Percentiles rank a stretch among this genome's conserved stretches.
phyloP scores from a whole-genome alignment of 345 rosid genomes.

The Mallotus nudiflorus region DNA sequence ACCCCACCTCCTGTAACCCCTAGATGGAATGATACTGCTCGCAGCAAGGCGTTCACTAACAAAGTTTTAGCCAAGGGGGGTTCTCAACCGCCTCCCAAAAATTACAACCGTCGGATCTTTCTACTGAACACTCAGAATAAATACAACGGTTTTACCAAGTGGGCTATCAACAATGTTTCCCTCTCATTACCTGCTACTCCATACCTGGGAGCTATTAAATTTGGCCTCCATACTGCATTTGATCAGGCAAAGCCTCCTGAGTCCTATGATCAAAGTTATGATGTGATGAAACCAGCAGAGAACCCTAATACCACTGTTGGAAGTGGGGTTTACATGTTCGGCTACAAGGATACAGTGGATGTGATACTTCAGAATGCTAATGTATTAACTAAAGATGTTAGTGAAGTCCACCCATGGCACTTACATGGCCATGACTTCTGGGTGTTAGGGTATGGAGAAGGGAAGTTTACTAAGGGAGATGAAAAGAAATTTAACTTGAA shows the following conservation, averaged over 20 bases:
- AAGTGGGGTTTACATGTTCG: slow-evolving; percentile 51
- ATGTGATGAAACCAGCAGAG: slow-evolving; percentile 48
- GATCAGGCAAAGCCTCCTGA: slow-evolving; percentile 49
- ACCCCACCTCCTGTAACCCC: slow-evolving; percentile 63
- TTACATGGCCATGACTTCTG: slow-evolving; percentile 88
- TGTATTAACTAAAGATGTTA: slow-evolving; percentile 30
- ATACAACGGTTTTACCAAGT: slow-evolving; percentile 49
- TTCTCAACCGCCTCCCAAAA: slow-evolving; percentile 47
- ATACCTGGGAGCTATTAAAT: slow-evolving; percentile 67
- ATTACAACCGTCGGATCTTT: slow-evolving; percentile 33
- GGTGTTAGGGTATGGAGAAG: slow-evolving; percentile 84
- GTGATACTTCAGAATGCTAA: slow-evolving; percentile 78
- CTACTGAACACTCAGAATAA: slow-evolving; percentile 78
- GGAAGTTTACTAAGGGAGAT: slow-evolving; percentile 41
- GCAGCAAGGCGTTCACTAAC: slow-evolving; percentile 48
- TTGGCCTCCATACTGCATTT: slow-evolving; percentile 41
- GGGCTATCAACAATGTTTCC: slow-evolving; percentile 82
- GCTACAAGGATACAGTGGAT: slow-evolving; percentile 54
- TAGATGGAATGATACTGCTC: slow-evolving; percentile 55
- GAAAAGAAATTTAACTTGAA: slow-evolving; percentile 49
- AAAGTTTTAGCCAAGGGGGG: slow-evolving; percentile 43
- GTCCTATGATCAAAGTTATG: slow-evolving; percentile 37
- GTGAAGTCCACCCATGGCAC: slow-evolving; percentile 91
- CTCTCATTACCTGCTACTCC: slow-evolving; percentile 63
- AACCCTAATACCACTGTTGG: slow-evolving; percentile 52